These are phyloP conservation scores for Arachnomyces sp. DNA, from an alignment of 2,329 filamentous ascomycete species.

Conservation along the genomic window DNA sequence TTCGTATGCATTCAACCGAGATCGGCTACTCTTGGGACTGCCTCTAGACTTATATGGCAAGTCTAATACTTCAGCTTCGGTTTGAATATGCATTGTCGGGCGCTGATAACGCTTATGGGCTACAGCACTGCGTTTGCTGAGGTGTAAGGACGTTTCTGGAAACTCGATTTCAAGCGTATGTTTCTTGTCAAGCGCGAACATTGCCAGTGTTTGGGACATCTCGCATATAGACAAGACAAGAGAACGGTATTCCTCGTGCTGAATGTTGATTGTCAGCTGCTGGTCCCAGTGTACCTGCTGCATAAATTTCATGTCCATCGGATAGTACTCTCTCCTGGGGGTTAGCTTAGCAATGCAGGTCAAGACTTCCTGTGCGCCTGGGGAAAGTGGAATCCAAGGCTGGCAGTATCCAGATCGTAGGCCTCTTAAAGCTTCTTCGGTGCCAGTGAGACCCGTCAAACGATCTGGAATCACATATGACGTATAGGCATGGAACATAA, in stretches of 20 bases:
- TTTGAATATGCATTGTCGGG: too few relatives aligned
- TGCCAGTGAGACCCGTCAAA: constrained; percentile 20
- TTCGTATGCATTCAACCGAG: constrained; percentile 8
- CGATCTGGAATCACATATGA: constrained; percentile 20
- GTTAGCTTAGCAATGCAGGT: constrained; percentile 20
- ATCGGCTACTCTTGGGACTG: too few relatives aligned
- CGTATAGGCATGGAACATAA: constrained; percentile 46
- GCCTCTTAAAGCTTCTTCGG: constrained; percentile 14
- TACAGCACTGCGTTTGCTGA: too few relatives aligned
- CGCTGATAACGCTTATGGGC: too few relatives aligned
- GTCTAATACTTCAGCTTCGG: too few relatives aligned
- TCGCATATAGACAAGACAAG: constrained; percentile 6
- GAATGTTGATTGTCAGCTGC: constrained; percentile 31
- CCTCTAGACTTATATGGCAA: too few relatives aligned
- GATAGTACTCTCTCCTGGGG: constrained; percentile 39
- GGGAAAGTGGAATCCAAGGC: constrained; percentile 8
- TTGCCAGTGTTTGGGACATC: too few relatives aligned
- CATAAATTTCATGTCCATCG: constrained; percentile 32
- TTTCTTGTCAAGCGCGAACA: too few relatives aligned
- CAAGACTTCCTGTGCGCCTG: constrained; percentile 5
- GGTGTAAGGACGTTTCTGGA: too few relatives aligned
- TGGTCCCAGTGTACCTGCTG: constrained; percentile 39
- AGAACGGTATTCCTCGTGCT: constrained; percentile 28
- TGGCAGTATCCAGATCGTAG: constrained; percentile 9
- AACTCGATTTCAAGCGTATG: too few relatives aligned